phyloP scores from a whole-genome alignment of 1,139 yeast genomes.

The Debaryomycetaceae sp. region DNA sequence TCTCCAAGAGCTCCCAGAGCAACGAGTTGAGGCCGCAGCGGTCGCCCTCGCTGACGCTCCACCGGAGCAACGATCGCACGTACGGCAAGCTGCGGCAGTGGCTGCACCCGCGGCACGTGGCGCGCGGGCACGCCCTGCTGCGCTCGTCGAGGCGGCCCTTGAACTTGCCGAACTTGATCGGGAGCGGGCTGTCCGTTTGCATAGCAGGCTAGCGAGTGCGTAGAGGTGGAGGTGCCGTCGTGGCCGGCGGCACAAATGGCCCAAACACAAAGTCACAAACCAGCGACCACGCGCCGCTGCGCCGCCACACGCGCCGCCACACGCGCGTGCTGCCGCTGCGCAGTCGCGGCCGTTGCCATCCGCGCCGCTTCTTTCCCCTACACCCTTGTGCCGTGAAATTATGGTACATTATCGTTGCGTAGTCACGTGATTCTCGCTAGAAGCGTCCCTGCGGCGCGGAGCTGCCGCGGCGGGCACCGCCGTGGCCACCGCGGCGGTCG shows the following conservation, averaged over 20 bases:
- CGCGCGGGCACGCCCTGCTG: conserved; percentile 13
- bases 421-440: too few relatives aligned
- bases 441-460: conserved; percentile 8
- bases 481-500: too few relatives aligned
- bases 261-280: too few relatives aligned
- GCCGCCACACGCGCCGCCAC: too few relatives aligned
- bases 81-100: conserved; percentile 22
- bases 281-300: too few relatives aligned
- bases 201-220: too few relatives aligned
- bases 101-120: conserved; percentile 13
- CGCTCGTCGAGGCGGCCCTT: conserved; percentile 18
- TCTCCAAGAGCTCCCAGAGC: conserved; percentile 1
- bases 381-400: too few relatives aligned
- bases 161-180: conserved; percentile 13
- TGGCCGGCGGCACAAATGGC: too few relatives aligned
- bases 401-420: too few relatives aligned
- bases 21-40: not conserved
- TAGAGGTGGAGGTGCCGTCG: too few relatives aligned
- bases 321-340: too few relatives aligned
- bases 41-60: conserved; percentile 1
- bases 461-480: conserved; percentile 8
- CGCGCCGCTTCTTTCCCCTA: conserved; percentile 6
- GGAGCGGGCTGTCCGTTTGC: not conserved
- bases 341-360: too few relatives aligned
- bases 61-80: conserved; percentile 20